Evolutionary conservation across 2,329 filamentous ascomycete genomes (phyloP), one percentile per base, ranked within the genome.

Genomic region (Gnomoniopsis sp.): DNA sequence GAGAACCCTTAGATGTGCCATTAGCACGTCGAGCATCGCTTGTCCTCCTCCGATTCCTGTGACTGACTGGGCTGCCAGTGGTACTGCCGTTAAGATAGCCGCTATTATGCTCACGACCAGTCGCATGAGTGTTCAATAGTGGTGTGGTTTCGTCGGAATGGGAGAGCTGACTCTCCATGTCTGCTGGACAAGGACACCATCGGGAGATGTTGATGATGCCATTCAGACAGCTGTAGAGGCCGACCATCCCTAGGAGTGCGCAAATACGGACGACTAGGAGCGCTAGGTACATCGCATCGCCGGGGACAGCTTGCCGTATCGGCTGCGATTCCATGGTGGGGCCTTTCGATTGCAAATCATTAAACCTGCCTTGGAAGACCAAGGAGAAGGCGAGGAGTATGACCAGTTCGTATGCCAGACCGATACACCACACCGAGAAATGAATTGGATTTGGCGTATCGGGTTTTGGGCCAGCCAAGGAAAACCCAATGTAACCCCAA

Each of bases 401-500:
- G 52, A 87, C 76, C 23, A 88, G 66, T 72, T 99, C 95, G 62
- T 91, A 81, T 26, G 84, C 72, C n/a, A 91, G 71, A 26, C 88
- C 88, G 47, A 91, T 74, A 46, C 81, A 71, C 95, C 95, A 99
- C 66, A 91, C 87, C 49, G 88, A 74, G 57, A 93, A 83, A 73
- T 97, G 92, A 55, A 90, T 87, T 49, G 87, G 78, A 52, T 88
- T 93, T 0, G 95, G 95, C 14, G 90, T 90, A 36, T 91, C 87
- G 62, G 85, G 86, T 69, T 89, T 89, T 72, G 97, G 49, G 53
- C 59, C 93, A 67, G 96, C 81, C 58, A 98, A 83, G 33, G 92
- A 92, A 68, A 97, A 88, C 65, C 96, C 82, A 65, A 96, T 83
- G 65, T 96, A 87, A 52, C 90, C 82, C 76, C 96, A 95, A 63